Evolutionary conservation across 176 grass and related monocot species (phyloP).

Genomic region (Dendrocalamus sinicus): DNA sequence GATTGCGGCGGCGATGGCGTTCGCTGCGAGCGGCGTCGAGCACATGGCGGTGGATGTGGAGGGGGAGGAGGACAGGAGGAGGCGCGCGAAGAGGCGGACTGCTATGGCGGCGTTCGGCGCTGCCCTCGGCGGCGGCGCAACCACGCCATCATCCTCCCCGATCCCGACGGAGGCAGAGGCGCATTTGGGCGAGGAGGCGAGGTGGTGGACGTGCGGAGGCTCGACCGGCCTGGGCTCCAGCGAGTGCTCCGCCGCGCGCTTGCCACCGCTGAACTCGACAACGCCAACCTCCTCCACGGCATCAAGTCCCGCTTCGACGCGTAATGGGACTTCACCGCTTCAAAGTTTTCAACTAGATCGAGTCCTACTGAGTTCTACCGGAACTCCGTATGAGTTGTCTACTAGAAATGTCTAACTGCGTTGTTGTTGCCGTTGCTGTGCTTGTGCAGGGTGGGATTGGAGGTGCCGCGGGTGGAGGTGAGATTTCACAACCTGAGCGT

Average conservation of each 20-base stretch:
- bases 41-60: conserved; percentile 54
- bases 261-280: conserved; percentile 64
- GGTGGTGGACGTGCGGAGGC: conserved; percentile 61
- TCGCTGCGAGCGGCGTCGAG: conserved; percentile 37
- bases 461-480: conserved; percentile 69
- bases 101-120: conserved; percentile 61
- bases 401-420: background rate
- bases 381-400: too few species aligned
- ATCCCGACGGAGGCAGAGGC: background rate
- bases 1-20: conserved; percentile 17
- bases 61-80: background rate
- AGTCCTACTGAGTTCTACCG: background rate
- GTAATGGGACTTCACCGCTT: conserved; percentile 27
- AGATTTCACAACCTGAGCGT: conserved; percentile 58
- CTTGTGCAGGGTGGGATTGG: conserved; percentile 49
- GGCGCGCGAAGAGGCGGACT: conserved; percentile 52
- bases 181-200: background rate
- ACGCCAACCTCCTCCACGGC: conserved; percentile 58
- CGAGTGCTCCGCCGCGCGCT: conserved; percentile 66
- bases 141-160: conserved; percentile 54
- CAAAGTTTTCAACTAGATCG: background rate
- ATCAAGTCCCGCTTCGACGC: conserved; percentile 64
- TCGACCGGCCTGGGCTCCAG: conserved; percentile 50
- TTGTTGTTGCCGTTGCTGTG: background rate
- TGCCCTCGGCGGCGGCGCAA: conserved; percentile 51